phyloP scores from a whole-genome alignment of 306 rosid genomes.

The Fragaria ananassa region DNA sequence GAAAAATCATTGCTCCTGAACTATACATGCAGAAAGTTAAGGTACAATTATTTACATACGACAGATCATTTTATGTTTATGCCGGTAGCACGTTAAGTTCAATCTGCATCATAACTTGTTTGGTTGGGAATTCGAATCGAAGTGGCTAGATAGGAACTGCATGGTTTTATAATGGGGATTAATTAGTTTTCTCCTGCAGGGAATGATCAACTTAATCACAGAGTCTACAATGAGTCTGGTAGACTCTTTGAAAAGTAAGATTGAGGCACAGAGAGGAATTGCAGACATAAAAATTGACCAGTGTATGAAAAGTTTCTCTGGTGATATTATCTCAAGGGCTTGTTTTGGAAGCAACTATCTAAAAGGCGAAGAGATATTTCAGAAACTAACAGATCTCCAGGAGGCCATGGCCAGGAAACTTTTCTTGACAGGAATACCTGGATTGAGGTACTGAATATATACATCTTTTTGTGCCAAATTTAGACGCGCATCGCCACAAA shows the following conservation, averaged over 20 bases:
- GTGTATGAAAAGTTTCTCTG: constrained; percentile 13
- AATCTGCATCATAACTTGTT: too few species aligned
- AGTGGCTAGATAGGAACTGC: too few species aligned
- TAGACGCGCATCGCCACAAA: background rate
- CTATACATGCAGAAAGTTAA: constrained; percentile 47
- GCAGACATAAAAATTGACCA: constrained; percentile 8
- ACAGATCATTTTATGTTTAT: too few species aligned
- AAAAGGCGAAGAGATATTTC: constrained; percentile 18
- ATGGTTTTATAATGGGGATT: too few species aligned
- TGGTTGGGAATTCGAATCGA: background rate
- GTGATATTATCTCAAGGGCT: constrained; percentile 27
- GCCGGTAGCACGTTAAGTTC: too few species aligned
- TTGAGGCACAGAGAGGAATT: constrained; percentile 2
- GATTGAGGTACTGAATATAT: constrained; percentile 5
- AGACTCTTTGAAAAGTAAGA: background rate
- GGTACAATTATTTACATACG: constrained; percentile 24
- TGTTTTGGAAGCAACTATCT: constrained; percentile 19
- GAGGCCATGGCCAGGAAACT: constrained; percentile 17
- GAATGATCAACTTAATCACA: constrained; percentile 15
- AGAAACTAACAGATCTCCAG: constrained; percentile 12
- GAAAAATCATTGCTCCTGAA: constrained; percentile 46
- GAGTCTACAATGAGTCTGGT: constrained; percentile 10
- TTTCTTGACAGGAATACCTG: background rate
- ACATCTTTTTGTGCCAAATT: background rate
- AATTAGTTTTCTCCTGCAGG: background rate